A percentile compares a stretch with the other conserved stretches of the same genome.
These are phyloP conservation scores for Arthrobotrys conoides DNA, from an alignment of 2,329 filamentous ascomycete species.

Conservation along the genomic window DNA sequence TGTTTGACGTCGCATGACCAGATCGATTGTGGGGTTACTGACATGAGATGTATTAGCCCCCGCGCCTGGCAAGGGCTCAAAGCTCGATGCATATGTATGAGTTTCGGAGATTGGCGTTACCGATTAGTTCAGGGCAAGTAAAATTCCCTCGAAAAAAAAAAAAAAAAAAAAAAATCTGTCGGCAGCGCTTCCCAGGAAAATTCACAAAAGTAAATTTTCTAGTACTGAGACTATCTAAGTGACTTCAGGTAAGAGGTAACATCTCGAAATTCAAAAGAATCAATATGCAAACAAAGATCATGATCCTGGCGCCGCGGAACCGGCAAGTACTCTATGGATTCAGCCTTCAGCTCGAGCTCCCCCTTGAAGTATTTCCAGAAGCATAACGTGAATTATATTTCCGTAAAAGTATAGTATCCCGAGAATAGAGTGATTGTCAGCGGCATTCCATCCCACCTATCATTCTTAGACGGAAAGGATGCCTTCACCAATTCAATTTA, in stretches of 20 bases:
- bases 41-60: slow-evolving; percentile 15
- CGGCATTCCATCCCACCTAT: background rate
- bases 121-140: background rate
- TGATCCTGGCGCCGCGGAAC: slow-evolving; percentile 22
- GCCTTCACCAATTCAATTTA: background rate
- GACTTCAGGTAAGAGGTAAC: background rate
- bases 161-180: background rate
- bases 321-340: background rate
- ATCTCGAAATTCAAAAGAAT: background rate
- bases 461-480: background rate
- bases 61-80: background rate
- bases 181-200: slow-evolving; percentile 18
- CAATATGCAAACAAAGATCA: slow-evolving; percentile 1
- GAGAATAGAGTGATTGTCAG: background rate
- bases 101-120: slow-evolving; percentile 15
- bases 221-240: background rate
- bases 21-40: slow-evolving; percentile 32
- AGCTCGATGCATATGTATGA: background rate
- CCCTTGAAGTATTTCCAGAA: background rate
- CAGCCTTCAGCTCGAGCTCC: slow-evolving; percentile 4
- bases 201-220: slow-evolving; percentile 20
- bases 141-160: background rate
- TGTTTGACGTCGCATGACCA: slow-evolving; percentile 36
- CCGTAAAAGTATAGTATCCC: background rate
- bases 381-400: no score